Evolutionary conservation across 176 grass and related monocot species (phyloP).

Genomic region (bread wheat (Triticum aestivum)): IWGSC_CS_RefSeq_v2.1 NC_057799.1:117138148-117138647

Average conservation of each 20-base stretch:
- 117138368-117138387: background rate
- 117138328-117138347: constrained; percentile 74
- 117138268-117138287: constrained; percentile 80
- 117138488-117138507: background rate
- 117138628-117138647: background rate
- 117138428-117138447: background rate
- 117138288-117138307: constrained; percentile 82
- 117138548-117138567: background rate
- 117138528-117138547: background rate
- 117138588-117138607: background rate
- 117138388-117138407: background rate
- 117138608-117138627: background rate
- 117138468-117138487: background rate
- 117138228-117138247: background rate
- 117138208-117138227: background rate
- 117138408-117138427: constrained; percentile 8
- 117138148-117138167: constrained; percentile 93
- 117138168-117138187: constrained; percentile 40
- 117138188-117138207: background rate
- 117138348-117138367: background rate
- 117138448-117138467: background rate
- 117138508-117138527: background rate
- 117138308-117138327: constrained; percentile 81
- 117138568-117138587: background rate
- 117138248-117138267: constrained; percentile 63